Evolutionary conservation across 2,329 filamentous ascomycete genomes (phyloP), one percentile per base, ranked within the genome.

Genomic region (Phaeosphaeria sp.): DNA sequence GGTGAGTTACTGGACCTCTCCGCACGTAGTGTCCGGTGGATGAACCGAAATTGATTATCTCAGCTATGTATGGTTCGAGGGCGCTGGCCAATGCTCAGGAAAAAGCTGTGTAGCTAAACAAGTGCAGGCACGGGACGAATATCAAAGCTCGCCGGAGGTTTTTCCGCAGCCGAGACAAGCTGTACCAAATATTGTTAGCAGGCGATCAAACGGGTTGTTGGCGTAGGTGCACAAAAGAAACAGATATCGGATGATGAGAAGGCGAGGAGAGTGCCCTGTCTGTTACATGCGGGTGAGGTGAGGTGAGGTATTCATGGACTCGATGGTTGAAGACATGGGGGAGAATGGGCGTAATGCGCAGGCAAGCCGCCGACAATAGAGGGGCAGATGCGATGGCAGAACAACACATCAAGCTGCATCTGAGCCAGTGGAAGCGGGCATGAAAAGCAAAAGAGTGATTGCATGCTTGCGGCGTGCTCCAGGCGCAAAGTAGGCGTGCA

Each of bases 1-100:
- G 76, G 77, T 73, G 63, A 63, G 69, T 55, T 66, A 50, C 58
- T 63, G 63, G 30, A 75, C 76, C 77, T 78, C 77, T 72, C 77
- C 77, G 77, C 74, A 79, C 77, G 69, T 62, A 57, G 60, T 59
- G 42, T 36, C 52, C 55, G 54, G 58, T 62, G 56, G 57, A 58
- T 56, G 60, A 50, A 68, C 63, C 65, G 54, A 47, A 54, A 49
- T 18, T 43, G 44, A 46, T 30, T 39, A 21, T 11, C 3, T 20
- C 42, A 13, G 21, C 15, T 22, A 18, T 6, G 18, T 44, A 3
- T 36, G 30, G 30, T 20, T 44, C 42, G 42, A 44, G 46, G 42
- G 42, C 18, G 18, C 42, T 13, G 21, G 18, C 11, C 42, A 22
- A 44, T 44, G 42, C 42, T 36, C 30, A 15, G 30, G 30, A 13